Conservation (phyloP, 2,329 filamentous ascomycete species). For the Fusarium transvaalense region DNA sequence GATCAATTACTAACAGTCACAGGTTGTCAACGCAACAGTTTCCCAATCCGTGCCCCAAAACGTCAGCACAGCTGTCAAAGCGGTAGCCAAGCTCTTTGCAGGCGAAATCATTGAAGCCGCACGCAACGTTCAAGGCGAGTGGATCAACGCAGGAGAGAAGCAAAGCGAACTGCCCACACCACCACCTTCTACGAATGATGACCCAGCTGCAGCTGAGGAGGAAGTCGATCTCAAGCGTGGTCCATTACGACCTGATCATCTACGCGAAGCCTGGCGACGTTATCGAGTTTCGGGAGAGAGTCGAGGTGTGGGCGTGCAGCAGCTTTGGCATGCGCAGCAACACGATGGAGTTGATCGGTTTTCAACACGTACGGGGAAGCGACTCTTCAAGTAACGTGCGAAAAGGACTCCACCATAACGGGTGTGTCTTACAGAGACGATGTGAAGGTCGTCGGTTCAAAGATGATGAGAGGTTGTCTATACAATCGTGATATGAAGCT, state of each 20-base stretch:
- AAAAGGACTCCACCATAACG: neutral
- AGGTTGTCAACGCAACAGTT: conserved; percentile 84
- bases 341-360: conserved; percentile 71
- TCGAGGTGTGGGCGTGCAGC: conserved; percentile 70
- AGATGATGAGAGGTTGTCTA: neutral
- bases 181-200: conserved; percentile 53
- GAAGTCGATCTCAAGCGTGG: conserved; percentile 56
- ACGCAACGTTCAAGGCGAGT: conserved; percentile 77
- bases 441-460: neutral
- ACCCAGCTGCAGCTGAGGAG: conserved; percentile 48
- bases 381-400: conserved; percentile 64
- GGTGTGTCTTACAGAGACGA: neutral
- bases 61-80: conserved; percentile 80
- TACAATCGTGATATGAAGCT: neutral
- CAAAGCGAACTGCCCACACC: conserved; percentile 66
- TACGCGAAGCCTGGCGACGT: conserved; percentile 78
- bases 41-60: conserved; percentile 81
- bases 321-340: conserved; percentile 72
- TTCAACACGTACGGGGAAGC: conserved; percentile 63
- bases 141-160: conserved; percentile 71
- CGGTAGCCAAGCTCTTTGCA: conserved; percentile 81
- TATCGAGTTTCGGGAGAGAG: conserved; percentile 74
- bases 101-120: conserved; percentile 81
- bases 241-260: conserved; percentile 78
- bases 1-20: conserved; percentile 21